Conservation (phyloP, 1,284 basidiomycete genomes). For the Blastosporella zonata region DNA sequence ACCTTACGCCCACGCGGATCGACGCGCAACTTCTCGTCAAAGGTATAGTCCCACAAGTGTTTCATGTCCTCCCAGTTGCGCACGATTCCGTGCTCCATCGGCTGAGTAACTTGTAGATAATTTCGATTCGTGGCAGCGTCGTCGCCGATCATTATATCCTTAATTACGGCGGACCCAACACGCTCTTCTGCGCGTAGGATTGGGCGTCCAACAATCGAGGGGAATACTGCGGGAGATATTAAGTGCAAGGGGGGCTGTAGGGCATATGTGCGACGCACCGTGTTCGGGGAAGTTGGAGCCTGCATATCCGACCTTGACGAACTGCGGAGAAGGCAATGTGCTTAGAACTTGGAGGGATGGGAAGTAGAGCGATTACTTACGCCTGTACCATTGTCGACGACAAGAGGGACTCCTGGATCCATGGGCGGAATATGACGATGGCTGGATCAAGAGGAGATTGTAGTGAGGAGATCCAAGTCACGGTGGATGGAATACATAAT, state of each 20-base stretch:
- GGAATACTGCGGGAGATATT: constrained; percentile 67
- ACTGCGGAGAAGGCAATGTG: constrained; percentile 46
- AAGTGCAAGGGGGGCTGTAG: constrained; percentile 3
- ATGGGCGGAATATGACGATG: constrained; percentile 32
- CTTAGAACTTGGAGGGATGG: constrained; percentile 10
- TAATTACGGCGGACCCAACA: constrained; percentile 78
- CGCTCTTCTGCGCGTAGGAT: constrained; percentile 98
- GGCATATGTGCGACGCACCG: constrained; percentile 46
- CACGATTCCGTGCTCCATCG: constrained; percentile 99
- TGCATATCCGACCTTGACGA: constrained; percentile 98
- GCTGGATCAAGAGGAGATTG: constrained; percentile 1
- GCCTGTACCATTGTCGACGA: constrained; percentile 97
- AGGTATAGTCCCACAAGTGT: constrained; percentile 98
- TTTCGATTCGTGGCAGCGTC: constrained; percentile 93
- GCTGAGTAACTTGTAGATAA: constrained; percentile 95
- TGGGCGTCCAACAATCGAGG: constrained; percentile 94
- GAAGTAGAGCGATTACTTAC: constrained; percentile 50
- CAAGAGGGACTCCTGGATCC: constrained; percentile 74
- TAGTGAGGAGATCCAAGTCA: background rate
- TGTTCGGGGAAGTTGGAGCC: constrained; percentile 99
- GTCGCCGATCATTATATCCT: constrained; percentile 97
- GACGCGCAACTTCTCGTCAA: constrained; percentile 91
- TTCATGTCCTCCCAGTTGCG: constrained; percentile 99
- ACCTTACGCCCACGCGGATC: constrained; percentile 89
- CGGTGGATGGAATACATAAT: no score